Evolutionary conservation across 805 yeast genomes (phyloP).

Genomic region (Suhomyces sp.): DNA sequence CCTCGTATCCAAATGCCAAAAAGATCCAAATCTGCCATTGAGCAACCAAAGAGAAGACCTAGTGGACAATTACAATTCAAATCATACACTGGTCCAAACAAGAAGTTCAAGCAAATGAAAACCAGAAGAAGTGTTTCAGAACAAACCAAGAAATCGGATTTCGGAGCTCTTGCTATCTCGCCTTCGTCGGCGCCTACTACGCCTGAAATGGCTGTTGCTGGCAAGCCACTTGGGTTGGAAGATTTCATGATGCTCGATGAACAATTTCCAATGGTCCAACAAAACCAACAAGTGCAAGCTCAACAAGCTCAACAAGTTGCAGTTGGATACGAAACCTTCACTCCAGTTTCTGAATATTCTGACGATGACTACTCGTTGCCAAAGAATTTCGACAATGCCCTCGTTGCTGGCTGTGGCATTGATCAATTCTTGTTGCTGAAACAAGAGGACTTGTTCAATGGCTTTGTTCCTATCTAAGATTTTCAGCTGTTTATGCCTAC

Average conservation of each 20-base stretch:
- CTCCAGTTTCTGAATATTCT: slow-evolving; percentile 25
- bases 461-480: slow-evolving; percentile 17
- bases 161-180: no score
- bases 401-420: slow-evolving; percentile 16
- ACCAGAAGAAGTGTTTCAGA: slow-evolving; percentile 28
- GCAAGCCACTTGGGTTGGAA: slow-evolving; percentile 19
- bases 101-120: slow-evolving; percentile 18
- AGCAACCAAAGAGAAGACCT: slow-evolving; percentile 18
- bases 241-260: slow-evolving; percentile 29
- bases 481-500: slow-evolving; percentile 1
- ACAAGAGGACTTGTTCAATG: slow-evolving; percentile 29
- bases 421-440: slow-evolving; percentile 23
- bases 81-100: slow-evolving; percentile 29
- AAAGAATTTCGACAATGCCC: slow-evolving; percentile 15
- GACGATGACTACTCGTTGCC: slow-evolving; percentile 17
- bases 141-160: slow-evolving; percentile 10
- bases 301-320: slow-evolving; percentile 8
- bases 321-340: slow-evolving; percentile 11
- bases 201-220: slow-evolving; percentile 4
- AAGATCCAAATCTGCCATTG: slow-evolving; percentile 27
- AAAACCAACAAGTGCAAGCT: slow-evolving; percentile 9
- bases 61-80: slow-evolving; percentile 27
- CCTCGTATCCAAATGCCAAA: slow-evolving; percentile 15
- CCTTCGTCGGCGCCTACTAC: slow-evolving; percentile 6
- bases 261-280: slow-evolving; percentile 16